Conservation (phyloP, 352 stramenopile species). For the Globisporangium megalacanthum region DNA sequence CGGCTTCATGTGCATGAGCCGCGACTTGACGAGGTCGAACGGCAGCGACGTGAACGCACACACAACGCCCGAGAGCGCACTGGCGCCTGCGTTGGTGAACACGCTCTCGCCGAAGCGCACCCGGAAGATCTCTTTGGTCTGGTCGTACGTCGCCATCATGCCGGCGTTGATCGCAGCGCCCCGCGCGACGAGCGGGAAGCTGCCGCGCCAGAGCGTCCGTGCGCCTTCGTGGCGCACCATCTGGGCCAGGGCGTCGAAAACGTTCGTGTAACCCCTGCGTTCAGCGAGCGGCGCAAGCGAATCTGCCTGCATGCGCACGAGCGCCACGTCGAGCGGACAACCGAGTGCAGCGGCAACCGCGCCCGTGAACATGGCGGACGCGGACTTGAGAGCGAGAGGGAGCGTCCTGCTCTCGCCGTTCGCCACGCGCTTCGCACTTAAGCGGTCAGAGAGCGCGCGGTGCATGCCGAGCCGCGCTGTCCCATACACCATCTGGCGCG, state of each 20-base stretch:
- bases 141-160: constrained; percentile 99
- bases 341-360: constrained; percentile 94
- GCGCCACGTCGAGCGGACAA: constrained; percentile 96
- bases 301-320: constrained; percentile 98
- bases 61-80: constrained; percentile 95
- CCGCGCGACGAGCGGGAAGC: constrained; percentile 91
- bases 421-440: constrained; percentile 62
- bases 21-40: constrained; percentile 98
- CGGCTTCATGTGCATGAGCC: constrained; percentile 97
- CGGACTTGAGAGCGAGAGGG: constrained; percentile 68
- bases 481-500: constrained; percentile 84
- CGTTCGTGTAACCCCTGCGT: constrained; percentile 98
- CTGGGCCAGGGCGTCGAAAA: constrained; percentile 94
- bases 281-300: constrained; percentile 88
- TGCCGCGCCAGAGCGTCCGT: constrained; percentile 87
- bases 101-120: constrained; percentile 64
- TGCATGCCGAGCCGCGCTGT: constrained; percentile 83
- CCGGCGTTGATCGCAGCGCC: constrained; percentile 99
- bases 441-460: constrained; percentile 74
- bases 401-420: constrained; percentile 65
- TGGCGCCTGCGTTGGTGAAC: constrained; percentile 91
- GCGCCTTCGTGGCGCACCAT: constrained; percentile 88
- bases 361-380: constrained; percentile 67
- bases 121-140: constrained; percentile 92
- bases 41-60: constrained; percentile 97